Conservation (phyloP, 495 filamentous ascomycete species). For the Daldinia decipiens region DNA sequence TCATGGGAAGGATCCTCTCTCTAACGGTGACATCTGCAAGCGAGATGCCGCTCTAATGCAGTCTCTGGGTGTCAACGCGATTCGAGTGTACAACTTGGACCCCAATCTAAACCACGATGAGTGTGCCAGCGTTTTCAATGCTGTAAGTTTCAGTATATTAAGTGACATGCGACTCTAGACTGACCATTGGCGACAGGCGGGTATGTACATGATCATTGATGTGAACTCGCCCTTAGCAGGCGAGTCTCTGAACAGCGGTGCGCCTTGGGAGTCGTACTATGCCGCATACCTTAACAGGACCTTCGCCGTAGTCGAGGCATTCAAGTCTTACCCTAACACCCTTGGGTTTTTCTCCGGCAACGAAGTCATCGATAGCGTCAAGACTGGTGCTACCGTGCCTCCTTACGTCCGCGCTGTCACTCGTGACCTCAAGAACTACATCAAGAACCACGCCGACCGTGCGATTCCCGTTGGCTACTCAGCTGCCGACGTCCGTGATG, state of each 20-base stretch:
- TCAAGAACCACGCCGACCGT: slow-evolving; percentile 73
- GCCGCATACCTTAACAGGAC: slow-evolving; percentile 80
- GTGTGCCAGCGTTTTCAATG: slow-evolving; percentile 92
- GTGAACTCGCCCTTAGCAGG: slow-evolving; percentile 90
- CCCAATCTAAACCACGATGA: slow-evolving; percentile 86
- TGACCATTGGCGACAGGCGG: slow-evolving; percentile 45
- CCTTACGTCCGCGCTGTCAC: slow-evolving; percentile 77
- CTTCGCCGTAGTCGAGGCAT: slow-evolving; percentile 91
- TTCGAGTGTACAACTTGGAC: slow-evolving; percentile 92
- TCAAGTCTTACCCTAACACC: slow-evolving; percentile 91
- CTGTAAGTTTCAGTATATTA: slow-evolving; percentile 64
- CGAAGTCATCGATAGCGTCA: slow-evolving; percentile 84
- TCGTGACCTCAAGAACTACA: slow-evolving; percentile 89
- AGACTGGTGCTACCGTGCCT: slow-evolving; percentile 65
- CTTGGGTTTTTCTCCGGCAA: slow-evolving; percentile 94
- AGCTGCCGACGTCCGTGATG: slow-evolving; percentile 87
- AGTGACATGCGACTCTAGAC: neutral
- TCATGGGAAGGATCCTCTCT: slow-evolving; percentile 75
- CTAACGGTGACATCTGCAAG: slow-evolving; percentile 76
- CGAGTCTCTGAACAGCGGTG: slow-evolving; percentile 75
- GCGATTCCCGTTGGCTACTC: slow-evolving; percentile 89
- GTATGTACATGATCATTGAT: slow-evolving; percentile 75
- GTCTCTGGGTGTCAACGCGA: slow-evolving; percentile 82
- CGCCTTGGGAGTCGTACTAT: slow-evolving; percentile 79
- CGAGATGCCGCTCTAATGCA: slow-evolving; percentile 96